Percentiles rank a stretch among this genome's conserved stretches.
phyloP scores from a whole-genome alignment of 2,329 filamentous ascomycete genomes.

The Pseudocercospora fijiensis region DNA sequence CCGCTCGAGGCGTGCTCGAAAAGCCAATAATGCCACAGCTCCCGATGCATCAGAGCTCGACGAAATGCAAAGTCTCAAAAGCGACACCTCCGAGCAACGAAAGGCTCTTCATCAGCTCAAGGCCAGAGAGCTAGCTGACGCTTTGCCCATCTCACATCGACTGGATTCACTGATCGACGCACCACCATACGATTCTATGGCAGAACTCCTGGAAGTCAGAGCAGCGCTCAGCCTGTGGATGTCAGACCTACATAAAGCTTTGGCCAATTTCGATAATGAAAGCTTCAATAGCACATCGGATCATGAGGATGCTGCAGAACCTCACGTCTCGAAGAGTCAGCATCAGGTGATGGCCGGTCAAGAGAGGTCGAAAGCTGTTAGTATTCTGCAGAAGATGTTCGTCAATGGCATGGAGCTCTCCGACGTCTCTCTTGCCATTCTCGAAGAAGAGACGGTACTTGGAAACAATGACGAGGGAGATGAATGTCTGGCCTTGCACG shows the following conservation, averaged over 20 bases:
- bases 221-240: conserved; percentile 75
- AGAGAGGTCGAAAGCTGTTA: conserved; percentile 20
- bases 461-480: not conserved
- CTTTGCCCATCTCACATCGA: conserved; percentile 62
- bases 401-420: conserved; percentile 15
- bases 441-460: not conserved
- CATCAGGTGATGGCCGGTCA: conserved; percentile 11
- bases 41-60: conserved; percentile 11
- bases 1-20: conserved; percentile 52
- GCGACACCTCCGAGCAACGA: conserved; percentile 31
- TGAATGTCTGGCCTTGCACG: not conserved
- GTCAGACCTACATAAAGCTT: conserved; percentile 58
- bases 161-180: conserved; percentile 71
- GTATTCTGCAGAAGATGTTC: conserved; percentile 16
- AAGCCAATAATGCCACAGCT: conserved; percentile 16
- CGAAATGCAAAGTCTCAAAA: not conserved
- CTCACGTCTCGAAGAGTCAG: conserved; percentile 4
- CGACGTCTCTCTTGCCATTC: not conserved
- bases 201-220: conserved; percentile 66
- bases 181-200: conserved; percentile 67
- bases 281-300: conserved; percentile 9
- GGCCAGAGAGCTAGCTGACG: conserved; percentile 53
- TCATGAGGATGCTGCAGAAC: conserved; percentile 14
- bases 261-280: conserved; percentile 4
- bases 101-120: conserved; percentile 22